Conservation (phyloP, 768 basidiomycete species). For the Serendipita vermifera region DNA sequence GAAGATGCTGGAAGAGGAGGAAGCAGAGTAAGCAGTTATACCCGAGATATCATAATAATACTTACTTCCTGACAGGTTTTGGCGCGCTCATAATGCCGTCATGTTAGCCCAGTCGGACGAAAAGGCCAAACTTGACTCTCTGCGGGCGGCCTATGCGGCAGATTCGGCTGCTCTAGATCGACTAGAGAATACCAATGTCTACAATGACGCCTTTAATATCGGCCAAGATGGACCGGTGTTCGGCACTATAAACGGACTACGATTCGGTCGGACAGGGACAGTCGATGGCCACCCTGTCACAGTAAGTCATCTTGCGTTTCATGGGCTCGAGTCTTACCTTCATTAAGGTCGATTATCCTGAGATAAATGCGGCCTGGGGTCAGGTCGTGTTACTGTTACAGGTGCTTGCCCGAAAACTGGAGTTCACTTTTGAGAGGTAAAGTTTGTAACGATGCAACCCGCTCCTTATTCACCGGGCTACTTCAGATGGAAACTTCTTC, state of each 20-base stretch:
- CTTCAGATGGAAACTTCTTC: conserved; percentile 72
- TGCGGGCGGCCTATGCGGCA: conserved; percentile 65
- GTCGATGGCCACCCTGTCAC: conserved; percentile 52
- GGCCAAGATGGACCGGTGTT: conserved; percentile 80
- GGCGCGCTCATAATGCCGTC: conserved; percentile 66
- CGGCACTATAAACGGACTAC: conserved; percentile 94
- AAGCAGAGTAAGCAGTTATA: conserved; percentile 57
- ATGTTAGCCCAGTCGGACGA: conserved; percentile 52
- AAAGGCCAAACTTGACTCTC: conserved; percentile 50
- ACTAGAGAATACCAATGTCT: conserved; percentile 83
- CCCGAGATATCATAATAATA: background rate
- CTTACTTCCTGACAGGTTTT: conserved; percentile 43
- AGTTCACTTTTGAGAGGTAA: conserved; percentile 76
- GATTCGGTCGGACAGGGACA: conserved; percentile 50
- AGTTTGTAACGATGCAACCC: conserved; percentile 17
- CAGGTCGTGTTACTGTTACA: conserved; percentile 85
- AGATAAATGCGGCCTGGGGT: conserved; percentile 99
- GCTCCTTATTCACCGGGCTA: background rate
- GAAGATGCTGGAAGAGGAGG: conserved; percentile 64
- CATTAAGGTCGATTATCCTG: conserved; percentile 85
- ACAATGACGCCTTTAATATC: conserved; percentile 92
- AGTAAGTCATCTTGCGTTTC: conserved; percentile 32
- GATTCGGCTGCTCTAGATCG: conserved; percentile 69
- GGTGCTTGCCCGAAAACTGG: conserved; percentile 83
- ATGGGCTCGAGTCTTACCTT: conserved; percentile 11